Conservation (phyloP, 1,284 basidiomycete species). For the Filobasidium uniguttulatum region DNA sequence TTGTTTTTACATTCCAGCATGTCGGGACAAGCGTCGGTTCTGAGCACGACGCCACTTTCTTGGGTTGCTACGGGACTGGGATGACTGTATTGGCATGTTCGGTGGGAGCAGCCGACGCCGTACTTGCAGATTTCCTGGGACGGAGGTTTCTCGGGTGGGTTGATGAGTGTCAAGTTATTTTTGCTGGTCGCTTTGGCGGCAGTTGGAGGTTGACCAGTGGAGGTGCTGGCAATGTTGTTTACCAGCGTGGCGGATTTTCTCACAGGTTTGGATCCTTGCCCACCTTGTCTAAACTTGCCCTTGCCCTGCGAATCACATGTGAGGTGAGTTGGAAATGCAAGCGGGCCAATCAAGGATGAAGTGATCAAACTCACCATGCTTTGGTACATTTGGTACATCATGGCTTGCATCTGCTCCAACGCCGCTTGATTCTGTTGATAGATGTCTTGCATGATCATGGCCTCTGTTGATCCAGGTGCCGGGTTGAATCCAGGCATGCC, state of each 20-base stretch:
- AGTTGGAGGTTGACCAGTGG: conserved; percentile 18
- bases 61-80: conserved; percentile 86
- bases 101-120: conserved; percentile 71
- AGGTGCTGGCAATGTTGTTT: conserved; percentile 23
- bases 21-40: conserved; percentile 66
- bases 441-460: conserved; percentile 33
- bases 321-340: background rate
- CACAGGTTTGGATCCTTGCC: too few species aligned
- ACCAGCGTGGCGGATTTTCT: conserved; percentile 23
- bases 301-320: conserved; percentile 8
- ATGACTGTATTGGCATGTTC: conserved; percentile 73
- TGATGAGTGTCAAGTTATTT: too few species aligned
- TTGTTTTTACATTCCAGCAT: conserved; percentile 75
- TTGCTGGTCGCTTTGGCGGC: conserved; percentile 8
- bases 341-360: background rate
- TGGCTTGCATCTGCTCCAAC: conserved; percentile 38
- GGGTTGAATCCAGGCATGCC: conserved; percentile 4
- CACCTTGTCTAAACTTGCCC: too few species aligned
- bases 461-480: background rate
- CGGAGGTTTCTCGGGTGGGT: conserved; percentile 36
- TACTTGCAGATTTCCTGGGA: conserved; percentile 66
- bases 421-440: conserved; percentile 37
- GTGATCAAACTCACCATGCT: conserved; percentile 6
- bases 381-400: conserved; percentile 35
- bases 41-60: conserved; percentile 76